Evolutionary conservation across 352 stramenopile species (phyloP), one percentile per base, ranked within the genome.

Genomic region (Aphanomyces stellatus): DNA sequence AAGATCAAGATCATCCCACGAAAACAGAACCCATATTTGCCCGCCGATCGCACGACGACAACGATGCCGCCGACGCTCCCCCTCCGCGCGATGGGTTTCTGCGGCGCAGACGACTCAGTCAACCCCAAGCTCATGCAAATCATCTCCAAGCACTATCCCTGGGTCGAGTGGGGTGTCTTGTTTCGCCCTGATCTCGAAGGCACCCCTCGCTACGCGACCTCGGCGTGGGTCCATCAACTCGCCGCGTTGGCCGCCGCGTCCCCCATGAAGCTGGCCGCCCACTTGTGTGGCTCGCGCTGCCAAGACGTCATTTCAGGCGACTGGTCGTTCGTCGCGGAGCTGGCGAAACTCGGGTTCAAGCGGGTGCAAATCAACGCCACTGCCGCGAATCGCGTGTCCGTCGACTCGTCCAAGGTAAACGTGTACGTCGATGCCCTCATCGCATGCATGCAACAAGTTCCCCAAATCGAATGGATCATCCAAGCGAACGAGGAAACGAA

Each of bases 361-460:
- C 74, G 85, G 42, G 76, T 92, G 6, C 85, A 94, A 73, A 79
- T 94, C 56, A 94, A 94, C 70, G 82, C 85, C 2, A 94, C 85
- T 10, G 75, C 76, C 17, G 74, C 89, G 2, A 94, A 94, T 74
- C 82, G 25, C 37, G 82, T 91, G 5, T 3, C 34, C 17, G 55
- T 64, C 25, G 55, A 64, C 22, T 17, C 37, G 10, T 30, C 11
- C 10, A 62, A 74, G 30, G 59, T 90, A 8, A 65, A 31, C 27
- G 65, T 73, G 17, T 56, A 74, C 19, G 73, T 73, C n/a, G 70
- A 67, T 27, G 73, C 64, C 19, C 69, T 93, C 56, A 28, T 77
- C 19, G 33, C 49, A 10, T 73, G 76, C 10, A 74, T 82, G 3
- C 0, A 5, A 19, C 42, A 65, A 27, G 72, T 82, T 65, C 70